Percentiles rank a stretch among this genome's conserved stretches.
phyloP scores from a whole-genome alignment of 2,329 filamentous ascomycete species.

The Coniochaeta hoffmannii region DNA sequence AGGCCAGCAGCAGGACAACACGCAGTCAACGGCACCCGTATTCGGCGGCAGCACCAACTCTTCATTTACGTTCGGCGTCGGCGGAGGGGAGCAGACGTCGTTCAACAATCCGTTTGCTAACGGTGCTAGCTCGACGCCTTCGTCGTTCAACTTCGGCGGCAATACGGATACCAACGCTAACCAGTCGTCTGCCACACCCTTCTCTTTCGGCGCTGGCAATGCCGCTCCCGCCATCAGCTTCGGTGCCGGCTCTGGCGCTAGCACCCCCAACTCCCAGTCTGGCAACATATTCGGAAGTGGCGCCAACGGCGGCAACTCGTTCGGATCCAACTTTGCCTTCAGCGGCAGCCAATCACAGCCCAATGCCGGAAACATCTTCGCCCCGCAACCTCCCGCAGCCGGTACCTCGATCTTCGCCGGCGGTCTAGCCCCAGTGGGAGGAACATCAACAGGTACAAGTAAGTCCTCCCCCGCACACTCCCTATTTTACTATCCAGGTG shows the following conservation, averaged over 20 bases:
- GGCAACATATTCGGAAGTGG: conserved; percentile 5
- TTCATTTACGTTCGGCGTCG: conserved; percentile 32
- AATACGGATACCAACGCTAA: conserved; percentile 20
- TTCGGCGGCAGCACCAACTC: conserved; percentile 21
- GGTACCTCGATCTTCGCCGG: conserved; percentile 22
- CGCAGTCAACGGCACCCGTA: conserved; percentile 10
- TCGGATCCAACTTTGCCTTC: conserved; percentile 4
- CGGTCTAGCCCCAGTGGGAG: conserved; percentile 23
- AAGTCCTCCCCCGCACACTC: conserved; percentile 17
- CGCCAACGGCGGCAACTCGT: conserved; percentile 4
- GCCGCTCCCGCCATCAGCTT: conserved; percentile 30
- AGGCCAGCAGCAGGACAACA: conserved; percentile 8
- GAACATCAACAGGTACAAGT: conserved; percentile 34
- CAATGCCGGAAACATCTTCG: conserved; percentile 18
- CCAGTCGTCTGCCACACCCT: conserved; percentile 14
- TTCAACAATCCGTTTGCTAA: conserved; percentile 32
- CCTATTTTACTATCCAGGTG: conserved; percentile 4
- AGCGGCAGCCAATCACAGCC: conserved; percentile 12
- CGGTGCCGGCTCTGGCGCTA: conserved; percentile 19
- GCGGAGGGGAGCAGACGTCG: conserved; percentile 20
- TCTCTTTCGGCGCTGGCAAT: conserved; percentile 14
- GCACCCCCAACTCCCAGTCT: conserved; percentile 8
- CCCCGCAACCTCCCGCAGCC: conserved; percentile 17
- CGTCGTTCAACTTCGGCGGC: conserved; percentile 32
- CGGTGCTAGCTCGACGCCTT: conserved; percentile 15